Evolutionary conservation across 345 rosid genomes (phyloP).

Genomic region (Dovyalis caffra): DNA sequence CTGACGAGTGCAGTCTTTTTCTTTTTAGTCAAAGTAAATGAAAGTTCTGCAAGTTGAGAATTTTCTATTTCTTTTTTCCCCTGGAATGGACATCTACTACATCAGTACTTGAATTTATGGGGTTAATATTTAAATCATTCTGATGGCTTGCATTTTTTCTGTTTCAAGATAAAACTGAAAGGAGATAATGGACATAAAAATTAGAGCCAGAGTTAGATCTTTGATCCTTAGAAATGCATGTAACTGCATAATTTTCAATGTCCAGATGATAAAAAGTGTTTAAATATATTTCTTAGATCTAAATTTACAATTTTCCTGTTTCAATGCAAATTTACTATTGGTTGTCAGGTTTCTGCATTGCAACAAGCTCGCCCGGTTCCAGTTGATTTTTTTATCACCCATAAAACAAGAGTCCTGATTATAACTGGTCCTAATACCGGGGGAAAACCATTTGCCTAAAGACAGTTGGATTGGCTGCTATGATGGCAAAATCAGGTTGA

Average conservation of each 20-base stretch:
- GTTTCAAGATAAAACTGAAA: slow-evolving; percentile 34
- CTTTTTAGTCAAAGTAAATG: neutral
- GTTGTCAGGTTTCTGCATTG: slow-evolving; percentile 49
- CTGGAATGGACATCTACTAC: neutral
- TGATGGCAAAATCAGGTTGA: slow-evolving; percentile 96
- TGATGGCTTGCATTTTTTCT: slow-evolving; percentile 9
- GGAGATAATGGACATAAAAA: slow-evolving; percentile 23
- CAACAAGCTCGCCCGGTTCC: slow-evolving; percentile 69
- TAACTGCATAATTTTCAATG: slow-evolving; percentile 14
- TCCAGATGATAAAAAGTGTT: slow-evolving; percentile 1
- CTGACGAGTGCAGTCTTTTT: neutral
- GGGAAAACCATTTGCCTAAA: slow-evolving; percentile 93
- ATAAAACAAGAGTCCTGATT: slow-evolving; percentile 68
- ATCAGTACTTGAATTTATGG: neutral
- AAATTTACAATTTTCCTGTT: neutral
- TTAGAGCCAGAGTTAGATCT: slow-evolving; percentile 31
- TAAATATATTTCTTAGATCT: neutral
- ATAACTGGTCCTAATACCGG: slow-evolving; percentile 98
- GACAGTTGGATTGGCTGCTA: slow-evolving; percentile 87
- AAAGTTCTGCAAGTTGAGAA: neutral
- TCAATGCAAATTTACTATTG: slow-evolving; percentile 1
- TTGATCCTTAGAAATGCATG: slow-evolving; percentile 36
- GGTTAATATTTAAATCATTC: neutral
- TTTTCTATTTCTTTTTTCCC: neutral
- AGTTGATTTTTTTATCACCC: slow-evolving; percentile 64